These are phyloP conservation scores for Sergeia podlipaevii DNA, from an alignment of 208 protist species.

Conservation along the genomic window DNA sequence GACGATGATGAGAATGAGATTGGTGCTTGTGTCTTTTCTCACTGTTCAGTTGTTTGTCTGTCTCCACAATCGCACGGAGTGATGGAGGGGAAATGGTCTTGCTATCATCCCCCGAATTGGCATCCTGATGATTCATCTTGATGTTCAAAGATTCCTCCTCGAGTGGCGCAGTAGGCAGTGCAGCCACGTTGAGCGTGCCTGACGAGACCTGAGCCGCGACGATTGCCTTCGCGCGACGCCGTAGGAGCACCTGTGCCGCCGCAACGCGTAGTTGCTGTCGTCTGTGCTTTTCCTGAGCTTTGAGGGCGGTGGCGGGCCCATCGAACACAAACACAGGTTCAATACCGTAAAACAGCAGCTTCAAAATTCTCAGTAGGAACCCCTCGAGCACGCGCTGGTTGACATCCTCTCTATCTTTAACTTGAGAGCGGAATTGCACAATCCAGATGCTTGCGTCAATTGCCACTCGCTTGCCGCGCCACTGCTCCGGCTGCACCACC, in stretches of 20 bases:
- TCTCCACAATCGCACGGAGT: not conserved
- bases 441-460: constrained; percentile 91
- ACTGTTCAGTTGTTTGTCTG: constrained; percentile 1
- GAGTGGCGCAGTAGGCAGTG: constrained; percentile 9
- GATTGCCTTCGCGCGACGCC: constrained; percentile 58
- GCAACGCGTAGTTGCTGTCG: constrained; percentile 30
- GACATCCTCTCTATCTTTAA: constrained; percentile 31
- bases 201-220: constrained; percentile 61
- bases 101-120: not conserved
- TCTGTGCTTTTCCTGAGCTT: constrained; percentile 55
- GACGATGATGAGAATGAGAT: not conserved
- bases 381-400: constrained; percentile 68
- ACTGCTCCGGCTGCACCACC: constrained; percentile 56
- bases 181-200: constrained; percentile 35
- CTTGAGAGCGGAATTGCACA: constrained; percentile 60
- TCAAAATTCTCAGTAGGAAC: constrained; percentile 79
- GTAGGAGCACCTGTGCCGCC: constrained; percentile 28
- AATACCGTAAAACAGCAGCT: constrained; percentile 88
- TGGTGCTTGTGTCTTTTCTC: not conserved
- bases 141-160: not conserved
- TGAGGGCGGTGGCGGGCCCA: constrained; percentile 46
- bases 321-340: constrained; percentile 89
- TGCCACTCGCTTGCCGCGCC: constrained; percentile 68
- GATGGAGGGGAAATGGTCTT: not conserved
- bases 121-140: not conserved